Base-by-base conservation (phyloP, 768 basidiomycete genomes). In the Suillus bovinus region DNA sequence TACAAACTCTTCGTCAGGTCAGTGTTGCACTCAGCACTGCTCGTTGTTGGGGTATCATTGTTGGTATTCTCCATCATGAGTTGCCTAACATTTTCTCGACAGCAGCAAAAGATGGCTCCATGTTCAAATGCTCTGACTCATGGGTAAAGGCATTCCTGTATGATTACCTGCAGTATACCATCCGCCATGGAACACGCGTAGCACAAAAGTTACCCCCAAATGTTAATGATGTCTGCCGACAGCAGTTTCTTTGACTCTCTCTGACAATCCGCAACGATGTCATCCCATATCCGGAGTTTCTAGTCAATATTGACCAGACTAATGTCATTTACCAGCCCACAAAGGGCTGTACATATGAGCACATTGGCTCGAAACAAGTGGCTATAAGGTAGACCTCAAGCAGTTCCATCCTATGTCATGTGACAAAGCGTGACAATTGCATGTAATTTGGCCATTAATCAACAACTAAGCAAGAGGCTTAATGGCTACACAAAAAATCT, bases 281-380 rank as follows among this genome's bases (percentile, higher is more conserved):
- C 16, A 70, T 79, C 11, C 71, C 70, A 0, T 27, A 44, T 24
- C 59, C 71, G 0, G 65, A 24, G 36, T 58, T 58, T 22, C 24
- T 58, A 5, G 75, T 78, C 53, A 80, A 81, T 60, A 65, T 65
- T 0, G 78, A 81, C 65, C 79, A 81, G 58, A 77, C 75, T 4
- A 72, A 79, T 36, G 34, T 72, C 11, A 6, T 29, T 22, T 38
- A 29, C 50, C 50, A 52, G 50, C 50, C 50, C 4, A 5, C 50
- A 16, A 59, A 64, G 11, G 63, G 36, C 64, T 68, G 44, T 33
- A 41, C 20, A 4, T 46, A 62, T n/a, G 61, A 63, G 3, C 41
- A 55, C 17, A 62, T 33, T 10, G 74, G 73, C 0, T 61, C 72
- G 1, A 75, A 75, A 41, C 78, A 80, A 53, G 76, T 79, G 3